Percentiles rank a stretch among this genome's conserved stretches.
Conservation (phyloP, 1,284 basidiomycete genomes). For the Nidula niveotomentosa region DNA sequence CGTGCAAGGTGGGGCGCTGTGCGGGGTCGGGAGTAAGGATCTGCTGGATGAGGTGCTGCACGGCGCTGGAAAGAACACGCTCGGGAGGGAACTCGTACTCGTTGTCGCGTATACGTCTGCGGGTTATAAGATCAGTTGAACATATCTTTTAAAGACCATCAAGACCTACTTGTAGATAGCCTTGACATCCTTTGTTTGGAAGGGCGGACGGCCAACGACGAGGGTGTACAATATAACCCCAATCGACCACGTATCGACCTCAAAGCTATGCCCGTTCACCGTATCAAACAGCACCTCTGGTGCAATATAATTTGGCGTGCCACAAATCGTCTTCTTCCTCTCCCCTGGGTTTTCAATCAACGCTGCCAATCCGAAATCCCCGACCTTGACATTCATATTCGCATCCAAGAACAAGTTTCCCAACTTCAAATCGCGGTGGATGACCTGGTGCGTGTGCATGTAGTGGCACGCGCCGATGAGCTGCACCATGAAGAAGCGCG, state of each 20-base stretch:
- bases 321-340: conserved; percentile 98
- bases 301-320: conserved; percentile 98
- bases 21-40: conserved; percentile 86
- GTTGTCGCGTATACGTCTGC: conserved; percentile 89
- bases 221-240: conserved; percentile 98
- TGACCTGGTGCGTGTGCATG: conserved; percentile 95
- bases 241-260: conserved; percentile 98
- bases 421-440: conserved; percentile 95
- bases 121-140: conserved; percentile 1
- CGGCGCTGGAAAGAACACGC: conserved; percentile 70
- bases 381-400: conserved; percentile 95
- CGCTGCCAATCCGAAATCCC: conserved; percentile 96
- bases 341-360: conserved; percentile 96
- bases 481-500: conserved; percentile 92
- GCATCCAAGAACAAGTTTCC: conserved; percentile 94
- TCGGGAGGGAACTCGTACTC: conserved; percentile 91
- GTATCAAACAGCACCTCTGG: conserved; percentile 97
- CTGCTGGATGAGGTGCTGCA: conserved; percentile 77
- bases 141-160: not conserved
- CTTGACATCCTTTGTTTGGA: conserved; percentile 98
- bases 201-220: conserved; percentile 91
- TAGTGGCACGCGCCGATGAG: conserved; percentile 95
- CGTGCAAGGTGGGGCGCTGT: conserved; percentile 80
- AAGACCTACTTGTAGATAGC: conserved; percentile 82
- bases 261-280: conserved; percentile 95